These are phyloP conservation scores for Wickerhamiella sorbophila DNA, from an alignment of 805 yeast genomes.

Conservation along the genomic window DNA sequence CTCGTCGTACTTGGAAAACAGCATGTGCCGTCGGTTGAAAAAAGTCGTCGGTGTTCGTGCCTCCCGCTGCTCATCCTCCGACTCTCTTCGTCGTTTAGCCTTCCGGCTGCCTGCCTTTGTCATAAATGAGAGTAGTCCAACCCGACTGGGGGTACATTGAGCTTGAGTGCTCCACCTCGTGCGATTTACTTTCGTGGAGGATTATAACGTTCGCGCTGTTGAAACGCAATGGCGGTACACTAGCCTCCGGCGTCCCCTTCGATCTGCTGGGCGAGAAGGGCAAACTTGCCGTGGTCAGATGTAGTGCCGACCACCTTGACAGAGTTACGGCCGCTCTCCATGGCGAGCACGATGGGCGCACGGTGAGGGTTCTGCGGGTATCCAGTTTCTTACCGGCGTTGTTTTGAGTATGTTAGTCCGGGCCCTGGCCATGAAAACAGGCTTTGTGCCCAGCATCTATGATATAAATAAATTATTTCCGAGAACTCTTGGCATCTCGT, in stretches of 20 bases:
- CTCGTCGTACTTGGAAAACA: conserved; percentile 51
- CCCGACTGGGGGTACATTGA: conserved; percentile 24
- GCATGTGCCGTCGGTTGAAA: conserved; percentile 32
- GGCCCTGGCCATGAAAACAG: background rate
- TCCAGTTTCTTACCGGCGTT: conserved; percentile 3
- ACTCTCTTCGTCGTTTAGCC: background rate
- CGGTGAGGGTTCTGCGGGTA: conserved; percentile 1
- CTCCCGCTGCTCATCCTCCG: background rate
- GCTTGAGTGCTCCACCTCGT: conserved; percentile 12
- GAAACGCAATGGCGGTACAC: conserved; percentile 18
- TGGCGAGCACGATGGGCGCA: conserved; percentile 7
- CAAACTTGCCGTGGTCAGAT: conserved; percentile 12
- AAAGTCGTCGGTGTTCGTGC: conserved; percentile 4
- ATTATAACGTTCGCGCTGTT: conserved; percentile 16
- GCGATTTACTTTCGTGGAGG: conserved; percentile 23
- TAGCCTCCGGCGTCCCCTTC: conserved; percentile 21
- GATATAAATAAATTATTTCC: background rate
- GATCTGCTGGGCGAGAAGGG: conserved; percentile 16
- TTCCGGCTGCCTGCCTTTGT: background rate
- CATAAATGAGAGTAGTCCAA: conserved; percentile 10
- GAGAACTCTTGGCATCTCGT: background rate
- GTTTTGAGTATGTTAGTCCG: background rate
- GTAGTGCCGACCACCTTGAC: conserved; percentile 9
- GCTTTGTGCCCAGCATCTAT: background rate
- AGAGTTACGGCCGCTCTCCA: conserved; percentile 6